Conservation (phyloP, 208 protist species). For the Leishmania guyanensis region DNA sequence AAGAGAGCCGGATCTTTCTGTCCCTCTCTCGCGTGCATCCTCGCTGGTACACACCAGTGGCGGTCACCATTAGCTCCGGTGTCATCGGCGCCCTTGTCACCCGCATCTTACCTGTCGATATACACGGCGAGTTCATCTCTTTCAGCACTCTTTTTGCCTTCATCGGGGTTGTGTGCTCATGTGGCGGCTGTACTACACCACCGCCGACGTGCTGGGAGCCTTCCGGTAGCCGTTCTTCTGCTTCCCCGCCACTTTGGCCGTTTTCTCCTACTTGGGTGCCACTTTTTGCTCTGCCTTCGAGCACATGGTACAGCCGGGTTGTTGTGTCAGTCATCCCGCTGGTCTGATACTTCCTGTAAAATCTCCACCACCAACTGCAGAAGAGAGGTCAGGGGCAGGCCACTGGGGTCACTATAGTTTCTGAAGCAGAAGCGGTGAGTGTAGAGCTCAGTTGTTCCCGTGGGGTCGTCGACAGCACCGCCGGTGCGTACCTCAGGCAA, state of each 20-base stretch:
- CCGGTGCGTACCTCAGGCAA: not conserved
- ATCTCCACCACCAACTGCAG: constrained; percentile 18
- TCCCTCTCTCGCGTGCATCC: constrained; percentile 17
- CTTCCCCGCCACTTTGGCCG: not conserved
- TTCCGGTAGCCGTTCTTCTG: constrained; percentile 13
- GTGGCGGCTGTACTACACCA: constrained; percentile 25
- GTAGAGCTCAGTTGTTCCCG: not conserved
- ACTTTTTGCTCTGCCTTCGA: constrained; percentile 16
- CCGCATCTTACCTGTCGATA: constrained; percentile 22
- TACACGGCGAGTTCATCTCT: constrained; percentile 27
- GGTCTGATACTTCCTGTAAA: constrained; percentile 26
- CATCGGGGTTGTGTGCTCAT: constrained; percentile 18
- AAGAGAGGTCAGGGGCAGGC: not conserved
- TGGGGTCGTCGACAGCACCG: not conserved
- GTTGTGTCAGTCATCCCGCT: constrained; percentile 13
- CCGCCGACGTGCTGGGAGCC: constrained; percentile 5
- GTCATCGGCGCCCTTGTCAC: constrained; percentile 21
- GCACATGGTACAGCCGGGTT: constrained; percentile 25
- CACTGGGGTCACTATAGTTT: not conserved
- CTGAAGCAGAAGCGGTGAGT: not conserved
- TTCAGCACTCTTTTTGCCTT: constrained; percentile 27
- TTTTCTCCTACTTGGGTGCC: constrained; percentile 20
- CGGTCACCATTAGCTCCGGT: constrained; percentile 24
- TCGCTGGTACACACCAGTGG: constrained; percentile 25
- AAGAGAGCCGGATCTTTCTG: constrained; percentile 15